These are phyloP conservation scores for Hymenoscyphus linearis DNA, from an alignment of 2,329 filamentous ascomycete species.

Conservation along the genomic window DNA sequence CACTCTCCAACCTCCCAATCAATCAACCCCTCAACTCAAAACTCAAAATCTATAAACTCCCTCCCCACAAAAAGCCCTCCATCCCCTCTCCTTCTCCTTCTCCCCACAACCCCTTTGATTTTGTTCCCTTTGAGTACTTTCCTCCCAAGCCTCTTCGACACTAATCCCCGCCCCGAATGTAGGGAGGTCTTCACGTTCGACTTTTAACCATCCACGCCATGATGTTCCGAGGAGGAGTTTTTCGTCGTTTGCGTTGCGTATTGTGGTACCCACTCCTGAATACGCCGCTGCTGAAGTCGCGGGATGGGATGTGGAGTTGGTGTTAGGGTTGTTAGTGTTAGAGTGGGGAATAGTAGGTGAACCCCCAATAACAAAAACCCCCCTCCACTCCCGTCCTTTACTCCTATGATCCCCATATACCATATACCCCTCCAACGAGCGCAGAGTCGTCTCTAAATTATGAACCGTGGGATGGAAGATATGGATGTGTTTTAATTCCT, in stretches of 20 bases:
- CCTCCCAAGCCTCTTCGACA: slow-evolving; percentile 29
- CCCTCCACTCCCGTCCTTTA: slow-evolving; percentile 26
- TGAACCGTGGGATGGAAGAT: slow-evolving; percentile 20
- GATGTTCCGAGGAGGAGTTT: slow-evolving; percentile 16
- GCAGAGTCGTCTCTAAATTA: slow-evolving; percentile 22
- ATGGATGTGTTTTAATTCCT: slow-evolving; percentile 28
- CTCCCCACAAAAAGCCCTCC: not conserved
- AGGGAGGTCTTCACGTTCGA: slow-evolving; percentile 21
- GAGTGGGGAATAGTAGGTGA: no score
- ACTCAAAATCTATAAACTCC: not conserved
- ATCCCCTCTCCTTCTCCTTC: slow-evolving; percentile 20
- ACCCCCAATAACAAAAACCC: slow-evolving; percentile 27
- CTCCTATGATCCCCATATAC: slow-evolving; percentile 25
- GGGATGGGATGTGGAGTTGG: no score
- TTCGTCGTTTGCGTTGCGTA: slow-evolving; percentile 5
- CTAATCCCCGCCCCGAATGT: slow-evolving; percentile 24
- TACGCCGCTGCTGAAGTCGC: no score
- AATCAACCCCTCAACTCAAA: not conserved
- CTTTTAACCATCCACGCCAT: slow-evolving; percentile 32
- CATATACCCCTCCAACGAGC: slow-evolving; percentile 28
- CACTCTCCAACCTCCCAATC: not conserved
- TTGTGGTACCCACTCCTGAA: no score
- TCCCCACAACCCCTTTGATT: slow-evolving; percentile 28
- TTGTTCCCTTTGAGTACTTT: no score
- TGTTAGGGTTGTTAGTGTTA: no score